Conservation (phyloP, 768 basidiomycete genomes). For the Lactarius indigo region DNA sequence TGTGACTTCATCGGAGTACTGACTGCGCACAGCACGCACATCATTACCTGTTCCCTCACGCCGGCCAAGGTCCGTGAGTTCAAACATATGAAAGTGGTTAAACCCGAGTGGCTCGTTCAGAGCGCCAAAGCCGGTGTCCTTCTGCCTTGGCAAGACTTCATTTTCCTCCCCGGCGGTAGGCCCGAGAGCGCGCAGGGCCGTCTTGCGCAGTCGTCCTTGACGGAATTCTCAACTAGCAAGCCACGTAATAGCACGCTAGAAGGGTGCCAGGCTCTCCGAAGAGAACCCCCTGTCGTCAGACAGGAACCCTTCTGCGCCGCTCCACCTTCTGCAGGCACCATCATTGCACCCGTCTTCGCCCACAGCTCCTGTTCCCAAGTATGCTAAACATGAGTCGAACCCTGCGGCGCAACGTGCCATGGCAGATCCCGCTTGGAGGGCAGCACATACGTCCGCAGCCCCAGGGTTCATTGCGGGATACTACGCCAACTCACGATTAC, state of each 20-base stretch:
- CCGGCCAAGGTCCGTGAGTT: constrained; percentile 88
- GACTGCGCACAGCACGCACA: constrained; percentile 63
- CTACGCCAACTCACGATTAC: constrained; percentile 80
- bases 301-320: background rate
- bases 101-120: constrained; percentile 83
- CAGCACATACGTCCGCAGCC: constrained; percentile 80
- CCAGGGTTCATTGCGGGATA: constrained; percentile 79
- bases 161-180: constrained; percentile 49
- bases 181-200: constrained; percentile 49
- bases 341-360: constrained; percentile 43
- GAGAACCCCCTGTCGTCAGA: constrained; percentile 1
- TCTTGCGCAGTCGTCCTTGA: constrained; percentile 38
- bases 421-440: constrained; percentile 81
- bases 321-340: constrained; percentile 33
- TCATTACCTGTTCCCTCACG: constrained; percentile 88
- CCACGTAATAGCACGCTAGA: background rate
- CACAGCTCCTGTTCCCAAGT: constrained; percentile 50
- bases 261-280: background rate
- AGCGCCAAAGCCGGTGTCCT: constrained; percentile 65
- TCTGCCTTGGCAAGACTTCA: constrained; percentile 78
- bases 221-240: constrained; percentile 26
- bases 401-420: constrained; percentile 72
- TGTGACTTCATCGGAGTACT: background rate
- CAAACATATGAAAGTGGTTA: constrained; percentile 84
- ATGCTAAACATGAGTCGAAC: constrained; percentile 69